These are phyloP conservation scores for Arabidopsis lyrata DNA, from an alignment of 441 rosid genomes.

Conservation along the genomic window DNA sequence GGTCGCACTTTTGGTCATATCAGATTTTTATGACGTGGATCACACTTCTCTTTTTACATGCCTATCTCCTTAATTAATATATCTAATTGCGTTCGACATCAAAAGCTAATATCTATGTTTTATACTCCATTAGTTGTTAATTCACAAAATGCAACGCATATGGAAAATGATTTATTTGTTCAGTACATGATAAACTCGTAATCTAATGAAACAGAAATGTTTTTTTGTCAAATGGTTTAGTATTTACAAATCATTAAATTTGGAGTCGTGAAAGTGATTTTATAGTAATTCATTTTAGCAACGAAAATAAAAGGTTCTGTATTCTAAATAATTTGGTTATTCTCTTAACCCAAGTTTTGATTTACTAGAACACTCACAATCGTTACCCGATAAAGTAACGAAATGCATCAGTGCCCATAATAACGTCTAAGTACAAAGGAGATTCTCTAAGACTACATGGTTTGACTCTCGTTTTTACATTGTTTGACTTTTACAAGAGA, in stretches of 20 bases:
- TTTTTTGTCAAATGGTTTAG: background rate
- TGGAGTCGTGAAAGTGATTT: background rate
- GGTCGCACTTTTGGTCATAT: slow-evolving; percentile 27
- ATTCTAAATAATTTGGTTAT: background rate
- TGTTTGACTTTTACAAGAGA: slow-evolving; percentile 9
- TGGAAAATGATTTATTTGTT: background rate
- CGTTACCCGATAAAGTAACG: background rate
- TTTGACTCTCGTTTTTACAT: slow-evolving; percentile 12
- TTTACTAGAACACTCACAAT: background rate
- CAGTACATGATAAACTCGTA: background rate
- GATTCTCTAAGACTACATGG: slow-evolving; percentile 9
- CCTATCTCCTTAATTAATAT: slow-evolving; percentile 7
- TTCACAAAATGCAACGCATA: background rate
- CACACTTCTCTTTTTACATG: slow-evolving; percentile 37
- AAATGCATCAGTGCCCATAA: slow-evolving; percentile 6
- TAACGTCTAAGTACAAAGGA: slow-evolving; percentile 24
- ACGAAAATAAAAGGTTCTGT: background rate
- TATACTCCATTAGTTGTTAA: background rate
- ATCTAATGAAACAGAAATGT: background rate
- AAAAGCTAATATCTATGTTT: background rate
- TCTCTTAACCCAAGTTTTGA: background rate
- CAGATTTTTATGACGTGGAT: slow-evolving; percentile 40
- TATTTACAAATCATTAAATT: background rate
- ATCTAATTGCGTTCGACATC: background rate
- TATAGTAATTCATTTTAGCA: background rate